Percentiles rank a stretch among this genome's conserved stretches.
Conservation (phyloP, 306 rosid genomes). For the Neltuma alba region DNA sequence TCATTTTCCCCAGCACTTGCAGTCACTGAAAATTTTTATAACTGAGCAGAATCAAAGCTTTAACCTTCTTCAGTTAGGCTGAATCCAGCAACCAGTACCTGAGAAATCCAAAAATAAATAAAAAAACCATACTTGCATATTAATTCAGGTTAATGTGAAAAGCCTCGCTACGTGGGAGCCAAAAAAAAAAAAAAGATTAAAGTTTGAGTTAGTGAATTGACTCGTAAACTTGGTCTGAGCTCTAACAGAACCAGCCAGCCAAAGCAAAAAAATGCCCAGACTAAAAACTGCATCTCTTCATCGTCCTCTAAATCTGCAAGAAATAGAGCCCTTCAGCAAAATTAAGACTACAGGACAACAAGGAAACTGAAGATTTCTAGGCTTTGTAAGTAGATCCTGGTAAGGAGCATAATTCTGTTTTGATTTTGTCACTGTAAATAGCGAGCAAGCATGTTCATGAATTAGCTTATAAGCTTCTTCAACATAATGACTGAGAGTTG, state of each 20-base stretch:
- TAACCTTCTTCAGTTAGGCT: conserved; percentile 42
- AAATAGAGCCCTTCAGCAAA: conserved; percentile 31
- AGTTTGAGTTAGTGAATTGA: not conserved
- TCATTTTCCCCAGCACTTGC: conserved; percentile 24
- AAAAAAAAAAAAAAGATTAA: not conserved
- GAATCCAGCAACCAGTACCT: conserved; percentile 40
- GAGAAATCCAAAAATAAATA: conserved; percentile 42
- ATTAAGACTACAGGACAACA: not conserved
- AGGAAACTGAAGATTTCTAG: conserved; percentile 11
- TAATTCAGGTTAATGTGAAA: not conserved
- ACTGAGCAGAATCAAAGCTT: conserved; percentile 36
- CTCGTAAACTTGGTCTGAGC: not conserved
- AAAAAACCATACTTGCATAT: conserved; percentile 42
- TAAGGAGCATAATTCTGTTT: conserved; percentile 24
- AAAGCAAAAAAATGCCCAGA: conserved; percentile 29
- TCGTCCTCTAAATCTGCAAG: conserved; percentile 91
- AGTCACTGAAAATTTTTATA: conserved; percentile 38
- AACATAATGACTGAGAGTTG: conserved; percentile 3
- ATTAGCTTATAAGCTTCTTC: not conserved
- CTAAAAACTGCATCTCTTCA: conserved; percentile 50
- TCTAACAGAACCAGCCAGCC: conserved; percentile 36
- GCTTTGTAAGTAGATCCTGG: not conserved
- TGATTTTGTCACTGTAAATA: not conserved
- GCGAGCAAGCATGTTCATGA: not conserved
- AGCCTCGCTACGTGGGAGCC: not conserved